Evolutionary conservation across 495 filamentous ascomycete genomes (phyloP).

Genomic region (Immersiella caudata): DNA sequence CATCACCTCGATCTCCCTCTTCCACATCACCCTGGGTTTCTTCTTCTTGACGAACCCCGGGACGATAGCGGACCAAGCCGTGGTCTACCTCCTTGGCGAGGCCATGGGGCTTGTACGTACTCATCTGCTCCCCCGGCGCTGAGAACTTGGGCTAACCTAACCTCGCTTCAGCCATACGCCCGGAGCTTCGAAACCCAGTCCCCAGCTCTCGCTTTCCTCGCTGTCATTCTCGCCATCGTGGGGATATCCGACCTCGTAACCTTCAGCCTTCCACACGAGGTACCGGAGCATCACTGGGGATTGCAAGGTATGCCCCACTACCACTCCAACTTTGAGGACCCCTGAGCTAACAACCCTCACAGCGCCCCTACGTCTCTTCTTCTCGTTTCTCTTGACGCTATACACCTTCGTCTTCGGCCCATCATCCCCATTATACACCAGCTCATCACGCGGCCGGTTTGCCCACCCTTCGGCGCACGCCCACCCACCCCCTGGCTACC

Average conservation of each 20-base stretch:
- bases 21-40: constrained; percentile 78
- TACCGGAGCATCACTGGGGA: constrained; percentile 67
- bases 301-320: constrained; percentile 50
- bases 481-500: constrained; percentile 30
- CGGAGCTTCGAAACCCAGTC: constrained; percentile 64
- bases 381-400: constrained; percentile 67
- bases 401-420: constrained; percentile 66
- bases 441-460: neutral
- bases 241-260: constrained; percentile 76
- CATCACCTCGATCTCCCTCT: constrained; percentile 75
- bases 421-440: constrained; percentile 41
- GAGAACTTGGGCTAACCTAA: neutral
- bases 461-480: constrained; percentile 34
- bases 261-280: constrained; percentile 70
- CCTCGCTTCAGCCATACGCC: constrained; percentile 39
- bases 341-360: constrained; percentile 1
- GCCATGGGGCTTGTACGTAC: constrained; percentile 71
- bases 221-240: constrained; percentile 64
- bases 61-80: constrained; percentile 71
- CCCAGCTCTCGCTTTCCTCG: constrained; percentile 71
- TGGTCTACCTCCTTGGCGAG: constrained; percentile 84
- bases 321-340: constrained; percentile 16
- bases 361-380: constrained; percentile 64
- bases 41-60: constrained; percentile 76
- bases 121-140: constrained; percentile 2